These are phyloP conservation scores for Vanrija sp. DNA, from an alignment of 1,284 basidiomycete genomes.

Conservation along the genomic window DNA sequence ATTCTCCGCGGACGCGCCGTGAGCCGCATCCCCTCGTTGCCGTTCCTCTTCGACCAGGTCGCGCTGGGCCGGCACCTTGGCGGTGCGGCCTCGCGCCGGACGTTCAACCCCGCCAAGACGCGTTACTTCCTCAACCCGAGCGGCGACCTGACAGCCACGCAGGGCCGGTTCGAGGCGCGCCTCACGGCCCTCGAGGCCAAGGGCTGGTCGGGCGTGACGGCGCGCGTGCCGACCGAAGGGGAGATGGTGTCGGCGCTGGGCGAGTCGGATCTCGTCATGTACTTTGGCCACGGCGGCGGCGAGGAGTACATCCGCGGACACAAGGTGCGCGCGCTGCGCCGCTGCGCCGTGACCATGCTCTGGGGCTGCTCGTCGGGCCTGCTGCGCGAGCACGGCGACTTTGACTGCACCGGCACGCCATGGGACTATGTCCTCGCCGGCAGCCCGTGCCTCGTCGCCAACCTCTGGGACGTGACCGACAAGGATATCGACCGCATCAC, in stretches of 20 bases:
- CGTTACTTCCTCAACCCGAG: slow-evolving; percentile 90
- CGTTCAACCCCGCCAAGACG: slow-evolving; percentile 63
- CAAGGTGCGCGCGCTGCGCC: slow-evolving; percentile 70
- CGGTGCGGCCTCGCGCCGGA: slow-evolving; percentile 4
- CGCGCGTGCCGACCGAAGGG: slow-evolving; percentile 71
- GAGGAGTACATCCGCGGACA: slow-evolving; percentile 89
- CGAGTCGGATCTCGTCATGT: slow-evolving; percentile 79
- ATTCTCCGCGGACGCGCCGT: slow-evolving; percentile 76
- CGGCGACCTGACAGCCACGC: slow-evolving; percentile 79
- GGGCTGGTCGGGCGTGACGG: slow-evolving; percentile 81
- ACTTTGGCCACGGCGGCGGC: slow-evolving; percentile 94
- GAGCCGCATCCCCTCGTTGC: slow-evolving; percentile 82
- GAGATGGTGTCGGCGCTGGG: slow-evolving; percentile 69
- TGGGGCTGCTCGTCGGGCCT: slow-evolving; percentile 97
- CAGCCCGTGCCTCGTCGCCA: slow-evolving; percentile 87
- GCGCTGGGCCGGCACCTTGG: slow-evolving; percentile 55
- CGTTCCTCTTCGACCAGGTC: slow-evolving; percentile 81
- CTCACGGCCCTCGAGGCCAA: slow-evolving; percentile 59
- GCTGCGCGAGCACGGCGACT: slow-evolving; percentile 84
- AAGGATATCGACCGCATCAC: slow-evolving; percentile 92
- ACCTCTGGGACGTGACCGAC: slow-evolving; percentile 98
- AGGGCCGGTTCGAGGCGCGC: slow-evolving; percentile 76
- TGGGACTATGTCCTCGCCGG: slow-evolving; percentile 94
- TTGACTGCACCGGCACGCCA: slow-evolving; percentile 86
- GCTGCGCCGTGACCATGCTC: slow-evolving; percentile 90